Evolutionary conservation across 2,329 filamentous ascomycete species (phyloP).

Genomic region (Ustulina deusta): DNA sequence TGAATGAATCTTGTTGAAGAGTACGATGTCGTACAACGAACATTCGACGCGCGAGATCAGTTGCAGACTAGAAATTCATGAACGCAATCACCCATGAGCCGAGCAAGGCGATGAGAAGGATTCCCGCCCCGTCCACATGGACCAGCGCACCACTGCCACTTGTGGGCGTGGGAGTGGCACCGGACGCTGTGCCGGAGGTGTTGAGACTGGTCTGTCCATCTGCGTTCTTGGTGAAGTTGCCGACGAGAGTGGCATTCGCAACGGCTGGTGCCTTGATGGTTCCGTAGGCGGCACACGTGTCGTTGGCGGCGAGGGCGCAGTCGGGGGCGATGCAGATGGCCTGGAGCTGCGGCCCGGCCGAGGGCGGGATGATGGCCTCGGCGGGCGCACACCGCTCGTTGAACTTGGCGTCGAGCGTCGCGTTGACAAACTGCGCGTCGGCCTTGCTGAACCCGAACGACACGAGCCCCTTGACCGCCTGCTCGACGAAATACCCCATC

Average conservation of each 20-base stretch:
- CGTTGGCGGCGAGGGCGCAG: conserved; percentile 7
- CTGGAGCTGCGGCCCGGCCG: conserved; percentile 13
- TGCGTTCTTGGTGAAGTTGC: conserved; percentile 20
- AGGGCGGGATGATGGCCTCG: conserved; percentile 11
- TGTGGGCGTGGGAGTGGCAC: no score
- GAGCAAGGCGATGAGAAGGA: no score
- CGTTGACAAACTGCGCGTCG: conserved; percentile 18
- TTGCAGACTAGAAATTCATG: no score
- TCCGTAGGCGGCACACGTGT: conserved; percentile 16
- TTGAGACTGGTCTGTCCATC: conserved; percentile 16
- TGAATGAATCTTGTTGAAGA: no score
- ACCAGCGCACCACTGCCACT: no score
- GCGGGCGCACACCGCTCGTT: conserved; percentile 12
- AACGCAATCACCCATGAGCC: no score
- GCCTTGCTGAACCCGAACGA: conserved; percentile 20
- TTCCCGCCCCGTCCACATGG: no score
- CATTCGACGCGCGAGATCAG: no score
- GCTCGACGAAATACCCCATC: conserved; percentile 17
- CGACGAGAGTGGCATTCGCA: conserved; percentile 1
- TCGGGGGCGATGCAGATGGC: conserved; percentile 20
- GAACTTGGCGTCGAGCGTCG: conserved; percentile 6
- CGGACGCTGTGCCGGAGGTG: neutral
- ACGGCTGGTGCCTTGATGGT: conserved; percentile 2
- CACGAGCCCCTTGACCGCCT: conserved; percentile 4
- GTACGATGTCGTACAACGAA: no score